A percentile compares a stretch with the other conserved stretches of the same genome.
Conservation (phyloP, 2,329 filamentous ascomycete species). For the Fusarium verrucosum region DNA sequence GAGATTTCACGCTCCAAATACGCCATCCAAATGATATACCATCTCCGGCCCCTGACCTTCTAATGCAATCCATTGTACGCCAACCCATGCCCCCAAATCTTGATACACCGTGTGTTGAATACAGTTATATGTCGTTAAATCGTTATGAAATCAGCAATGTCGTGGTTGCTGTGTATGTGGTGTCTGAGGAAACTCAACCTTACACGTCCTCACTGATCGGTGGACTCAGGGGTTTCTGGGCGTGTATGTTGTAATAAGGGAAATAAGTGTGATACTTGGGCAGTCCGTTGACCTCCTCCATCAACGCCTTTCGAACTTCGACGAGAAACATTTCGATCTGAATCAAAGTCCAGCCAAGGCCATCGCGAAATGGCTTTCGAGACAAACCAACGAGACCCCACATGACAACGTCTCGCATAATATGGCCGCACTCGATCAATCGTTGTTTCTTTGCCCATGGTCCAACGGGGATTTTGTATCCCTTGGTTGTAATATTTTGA, state of each 20-base stretch:
- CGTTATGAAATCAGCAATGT: slow-evolving; percentile 19
- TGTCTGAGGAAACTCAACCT: background rate
- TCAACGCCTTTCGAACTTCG: slow-evolving; percentile 53
- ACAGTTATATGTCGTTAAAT: slow-evolving; percentile 18
- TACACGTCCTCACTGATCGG: background rate
- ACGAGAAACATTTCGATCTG: slow-evolving; percentile 58
- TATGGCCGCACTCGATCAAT: slow-evolving; percentile 56
- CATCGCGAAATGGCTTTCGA: slow-evolving; percentile 52
- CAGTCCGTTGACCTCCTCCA: slow-evolving; percentile 47
- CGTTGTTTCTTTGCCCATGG: slow-evolving; percentile 57
- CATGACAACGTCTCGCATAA: slow-evolving; percentile 55
- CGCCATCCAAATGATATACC: slow-evolving; percentile 9
- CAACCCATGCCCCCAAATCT: slow-evolving; percentile 11
- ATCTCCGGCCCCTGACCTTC: background rate
- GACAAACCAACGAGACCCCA: slow-evolving; percentile 53
- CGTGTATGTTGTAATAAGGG: slow-evolving; percentile 53
- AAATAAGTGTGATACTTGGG: slow-evolving; percentile 53
- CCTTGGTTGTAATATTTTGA: slow-evolving; percentile 51
- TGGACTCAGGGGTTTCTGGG: slow-evolving; percentile 48
- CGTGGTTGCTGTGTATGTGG: background rate
- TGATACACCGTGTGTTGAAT: slow-evolving; percentile 7
- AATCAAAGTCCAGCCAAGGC: slow-evolving; percentile 52
- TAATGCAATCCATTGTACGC: slow-evolving; percentile 20
- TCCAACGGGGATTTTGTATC: slow-evolving; percentile 61
- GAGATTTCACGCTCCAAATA: background rate